Evolutionary conservation across 139 green algal species (phyloP).

Genomic region (Desmodesmus armatus): DNA sequence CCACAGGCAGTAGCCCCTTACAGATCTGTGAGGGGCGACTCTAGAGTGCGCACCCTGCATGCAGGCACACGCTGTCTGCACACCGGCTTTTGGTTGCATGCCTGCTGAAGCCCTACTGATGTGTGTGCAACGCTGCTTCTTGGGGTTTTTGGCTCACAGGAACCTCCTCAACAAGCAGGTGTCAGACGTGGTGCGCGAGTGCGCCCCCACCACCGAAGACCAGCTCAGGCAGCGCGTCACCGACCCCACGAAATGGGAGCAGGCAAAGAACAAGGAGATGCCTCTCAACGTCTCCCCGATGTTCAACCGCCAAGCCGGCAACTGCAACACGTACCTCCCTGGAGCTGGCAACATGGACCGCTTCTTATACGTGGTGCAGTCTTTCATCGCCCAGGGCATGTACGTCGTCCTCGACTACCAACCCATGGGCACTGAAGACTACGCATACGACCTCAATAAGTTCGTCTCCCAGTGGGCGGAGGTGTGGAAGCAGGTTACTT

Average conservation of each 20-base stretch:
- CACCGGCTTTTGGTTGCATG: too few relatives aligned
- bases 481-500: slow-evolving; percentile 32
- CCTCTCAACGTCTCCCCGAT: slow-evolving; percentile 8
- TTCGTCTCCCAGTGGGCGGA: slow-evolving; percentile 11
- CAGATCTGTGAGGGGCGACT: too few relatives aligned
- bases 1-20: too few relatives aligned
- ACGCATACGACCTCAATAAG: slow-evolving; percentile 29
- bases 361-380: slow-evolving; percentile 26
- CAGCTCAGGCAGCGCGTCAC: slow-evolving; percentile 10
- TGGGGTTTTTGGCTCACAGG: too few relatives aligned
- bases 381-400: slow-evolving; percentile 43
- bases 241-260: neutral
- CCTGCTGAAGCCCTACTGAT: too few relatives aligned
- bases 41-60: too few relatives aligned
- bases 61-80: too few relatives aligned
- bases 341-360: slow-evolving; percentile 26
- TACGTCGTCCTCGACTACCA: slow-evolving; percentile 52
- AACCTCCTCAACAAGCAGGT: slow-evolving; percentile 8
- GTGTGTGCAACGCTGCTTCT: too few relatives aligned
- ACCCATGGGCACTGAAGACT: slow-evolving; percentile 27
- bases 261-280: neutral
- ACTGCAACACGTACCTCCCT: slow-evolving; percentile 45
- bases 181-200: slow-evolving; percentile 19
- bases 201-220: neutral
- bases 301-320: neutral